Conservation (phyloP, 148 eudicot genomes). For the Arctostaphylos glauca region DNA sequence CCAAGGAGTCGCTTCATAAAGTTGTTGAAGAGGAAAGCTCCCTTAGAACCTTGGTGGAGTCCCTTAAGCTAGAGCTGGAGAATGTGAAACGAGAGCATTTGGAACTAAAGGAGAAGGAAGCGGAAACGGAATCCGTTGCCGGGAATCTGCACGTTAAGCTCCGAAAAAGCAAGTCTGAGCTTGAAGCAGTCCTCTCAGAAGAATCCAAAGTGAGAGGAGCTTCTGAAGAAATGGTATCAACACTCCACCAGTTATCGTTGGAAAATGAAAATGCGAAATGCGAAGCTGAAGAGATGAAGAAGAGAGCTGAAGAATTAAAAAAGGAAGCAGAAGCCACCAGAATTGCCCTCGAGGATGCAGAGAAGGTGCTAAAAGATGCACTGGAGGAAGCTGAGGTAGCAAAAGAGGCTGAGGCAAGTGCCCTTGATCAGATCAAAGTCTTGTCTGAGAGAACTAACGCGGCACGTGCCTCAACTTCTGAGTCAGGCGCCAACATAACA, state of each 20-base stretch:
- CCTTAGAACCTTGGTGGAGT: conserved; percentile 55
- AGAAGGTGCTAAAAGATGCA: conserved; percentile 51
- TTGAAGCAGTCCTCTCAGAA: conserved; percentile 57
- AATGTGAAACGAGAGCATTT: conserved; percentile 60
- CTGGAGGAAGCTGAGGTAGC: conserved; percentile 74
- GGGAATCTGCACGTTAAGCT: conserved; percentile 75
- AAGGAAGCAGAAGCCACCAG: conserved; percentile 53
- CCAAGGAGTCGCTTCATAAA: conserved; percentile 70
- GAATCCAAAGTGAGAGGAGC: conserved; percentile 57
- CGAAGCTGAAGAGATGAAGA: conserved; percentile 49
- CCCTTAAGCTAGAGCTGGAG: conserved; percentile 64
- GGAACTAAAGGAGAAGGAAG: conserved; percentile 70
- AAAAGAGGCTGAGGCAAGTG: conserved; percentile 54
- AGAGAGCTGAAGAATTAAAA: conserved; percentile 56
- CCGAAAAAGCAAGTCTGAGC: conserved; percentile 63
- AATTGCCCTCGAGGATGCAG: conserved; percentile 55
- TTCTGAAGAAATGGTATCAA: conserved; percentile 52
- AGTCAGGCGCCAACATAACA: conserved; percentile 53
- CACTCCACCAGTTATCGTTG: conserved; percentile 43
- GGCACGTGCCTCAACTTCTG: conserved; percentile 72
- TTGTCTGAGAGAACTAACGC: conserved; percentile 58
- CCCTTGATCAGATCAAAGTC: conserved; percentile 47
- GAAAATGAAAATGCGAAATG: conserved; percentile 54
- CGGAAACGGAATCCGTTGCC: conserved; percentile 66
- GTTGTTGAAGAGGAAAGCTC: conserved; percentile 62